phyloP scores from a whole-genome alignment of 306 rosid species.

The apple (Malus domestica) region ASM211411v1 NC_041797.1:15189001-15189500 shows the following conservation, averaged over 20 bases:
- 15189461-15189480: constrained; percentile 57
- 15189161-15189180: constrained; percentile 1
- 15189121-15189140: background rate
- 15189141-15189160: constrained; percentile 9
- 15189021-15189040: constrained; percentile 13
- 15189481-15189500: constrained; percentile 19
- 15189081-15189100: background rate
- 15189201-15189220: background rate
- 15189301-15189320: constrained; percentile 43
- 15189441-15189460: constrained; percentile 69
- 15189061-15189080: background rate
- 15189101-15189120: background rate
- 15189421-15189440: constrained; percentile 89
- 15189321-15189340: constrained; percentile 40
- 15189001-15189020: constrained; percentile 10
- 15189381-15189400: constrained; percentile 69
- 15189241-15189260: background rate
- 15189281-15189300: constrained; percentile 34
- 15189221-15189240: background rate
- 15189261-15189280: background rate
- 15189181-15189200: background rate
- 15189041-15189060: background rate
- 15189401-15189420: constrained; percentile 76
- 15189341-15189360: constrained; percentile 71
- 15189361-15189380: constrained; percentile 72